Base-by-base conservation (phyloP, 257 asterid genomes). In the Solanum pennellii region DNA sequence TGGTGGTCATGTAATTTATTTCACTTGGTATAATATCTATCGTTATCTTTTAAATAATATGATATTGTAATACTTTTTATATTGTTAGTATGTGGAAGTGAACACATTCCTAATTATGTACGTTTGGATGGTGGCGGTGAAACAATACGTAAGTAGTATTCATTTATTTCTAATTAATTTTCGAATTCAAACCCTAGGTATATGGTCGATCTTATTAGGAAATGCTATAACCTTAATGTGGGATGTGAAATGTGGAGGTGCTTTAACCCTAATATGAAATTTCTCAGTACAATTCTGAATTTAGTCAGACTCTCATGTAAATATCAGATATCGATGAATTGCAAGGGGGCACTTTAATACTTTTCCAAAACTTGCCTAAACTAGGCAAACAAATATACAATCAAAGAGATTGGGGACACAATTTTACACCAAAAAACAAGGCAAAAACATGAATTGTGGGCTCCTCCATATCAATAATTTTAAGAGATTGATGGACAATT, bases 401-500 rank as follows among this genome's bases (percentile, higher is more conserved):
- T 80, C 20, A 49, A 16, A 47, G 18, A 80, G 45, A 47, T 49
- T 39, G 42, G 10, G 33, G 18, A 80, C 11, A 80, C 56, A 2
- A 8, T 59, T 80, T 2, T 47, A 27, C 21, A 80, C 84, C 84
- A 16, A 45, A 27, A 16, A 80, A 80, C 42, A 80, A 80, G 66
- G 84, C 84, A 80, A 47, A 45, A 80, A 80, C 42, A 45, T 47
- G 66, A 29, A 49, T 29, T 18, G 68, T 82, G 85, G 69, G 69
- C 31, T 82, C 69, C 85, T 49, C 45, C 29, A 49, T 16, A 2
- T 16, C 12, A 47, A 47, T 49, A 80, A 49, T 29, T 82, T 49
- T 1, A 18, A 82, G 12, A 49, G 18, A 29, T 74, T 29, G 16
- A 49, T 25, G 69, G 16, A 1, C 42, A 82, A 3, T 4, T 10